Evolutionary conservation across 2,329 filamentous ascomycete genomes (phyloP), one percentile per base, ranked within the genome.

Genomic region (Chaetomiaceae sp.): DNA sequence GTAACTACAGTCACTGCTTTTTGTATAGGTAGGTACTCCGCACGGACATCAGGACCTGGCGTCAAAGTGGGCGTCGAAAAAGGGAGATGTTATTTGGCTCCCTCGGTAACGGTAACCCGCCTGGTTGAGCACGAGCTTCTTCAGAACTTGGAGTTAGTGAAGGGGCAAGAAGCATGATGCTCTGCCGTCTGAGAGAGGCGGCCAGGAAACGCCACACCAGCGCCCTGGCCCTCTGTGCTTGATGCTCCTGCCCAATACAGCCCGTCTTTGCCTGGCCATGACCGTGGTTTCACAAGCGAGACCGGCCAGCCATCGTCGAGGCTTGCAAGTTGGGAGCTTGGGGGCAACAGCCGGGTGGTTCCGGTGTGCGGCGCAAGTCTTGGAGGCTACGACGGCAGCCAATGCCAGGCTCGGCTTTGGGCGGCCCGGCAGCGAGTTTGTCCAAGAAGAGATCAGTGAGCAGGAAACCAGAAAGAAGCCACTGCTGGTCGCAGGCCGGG

Each of bases 371-470:
- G 49, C 49, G 38, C 17, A 10, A 37, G n/a, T 31, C 25, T 21
- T 9, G 30, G 17, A 19, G 33, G 23, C 14, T n/a, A 41, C 33
- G 7, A 10, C 25, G 41, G 34, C 43, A 46, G 38, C 49, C 49
- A 51, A 51, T 47, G 20, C 43, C 38, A 47, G 33, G 31, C 21
- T 37, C 37, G 37, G 48, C 7, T 16, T 27, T 25, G 23, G 38
- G 23, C 42, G 33, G 16, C 44, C n/a, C 20, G 34, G 21, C 50
- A 21, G 39, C 44, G 34, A 23, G 31, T 34, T n/a, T n/a, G 23
- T 35, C 38, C 51, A 54, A 50, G 44, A 37, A 44, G 37, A 33
- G 38, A 37, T n/a, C 9, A n/a, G 30, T 27, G 30, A 33, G 30
- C 7, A 8, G 30, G 30, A 12, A 10, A 12, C 30, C 30, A 12